These are phyloP conservation scores for Megacollybia marginata DNA, from an alignment of 768 basidiomycete species.

Conservation along the genomic window DNA sequence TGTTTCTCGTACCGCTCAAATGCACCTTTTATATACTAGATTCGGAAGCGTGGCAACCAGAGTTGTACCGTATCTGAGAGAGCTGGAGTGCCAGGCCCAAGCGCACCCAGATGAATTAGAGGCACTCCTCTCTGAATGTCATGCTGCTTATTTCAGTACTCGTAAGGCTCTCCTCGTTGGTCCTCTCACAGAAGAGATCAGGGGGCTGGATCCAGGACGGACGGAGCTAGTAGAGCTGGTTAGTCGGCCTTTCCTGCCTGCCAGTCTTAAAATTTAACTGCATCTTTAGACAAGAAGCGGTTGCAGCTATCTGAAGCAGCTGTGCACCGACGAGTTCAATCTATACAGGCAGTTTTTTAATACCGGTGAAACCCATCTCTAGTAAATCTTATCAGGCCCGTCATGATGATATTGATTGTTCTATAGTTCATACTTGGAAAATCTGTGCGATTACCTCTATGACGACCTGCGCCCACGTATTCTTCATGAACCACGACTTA, in stretches of 20 bases:
- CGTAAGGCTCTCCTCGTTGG: slow-evolving; percentile 68
- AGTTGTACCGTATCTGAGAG: slow-evolving; percentile 70
- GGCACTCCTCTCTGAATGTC: slow-evolving; percentile 79
- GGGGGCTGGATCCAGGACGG: slow-evolving; percentile 66
- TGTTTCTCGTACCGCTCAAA: slow-evolving; percentile 71
- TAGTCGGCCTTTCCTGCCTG: slow-evolving; percentile 8
- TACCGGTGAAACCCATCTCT: slow-evolving; percentile 52
- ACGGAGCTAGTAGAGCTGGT: slow-evolving; percentile 89
- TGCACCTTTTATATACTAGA: slow-evolving; percentile 84
- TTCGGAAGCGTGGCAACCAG: slow-evolving; percentile 68
- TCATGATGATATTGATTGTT: background rate
- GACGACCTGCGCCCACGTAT: slow-evolving; percentile 95
- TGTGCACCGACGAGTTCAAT: slow-evolving; percentile 85
- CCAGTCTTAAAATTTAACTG: no score
- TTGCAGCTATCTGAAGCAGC: slow-evolving; percentile 86
- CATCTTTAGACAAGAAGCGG: slow-evolving; percentile 72
- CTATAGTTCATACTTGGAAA: slow-evolving; percentile 78
- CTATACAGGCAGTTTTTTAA: slow-evolving; percentile 83
- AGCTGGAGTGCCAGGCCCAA: slow-evolving; percentile 74
- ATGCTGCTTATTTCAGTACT: slow-evolving; percentile 71
- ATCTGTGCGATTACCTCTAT: slow-evolving; percentile 88
- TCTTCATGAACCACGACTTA: slow-evolving; percentile 83
- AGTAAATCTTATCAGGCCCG: slow-evolving; percentile 36
- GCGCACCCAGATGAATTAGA: slow-evolving; percentile 81
- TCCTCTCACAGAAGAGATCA: slow-evolving; percentile 75